Base-by-base conservation (phyloP, 2,329 filamentous ascomycete genomes). In the Onygenales sp. region DNA sequence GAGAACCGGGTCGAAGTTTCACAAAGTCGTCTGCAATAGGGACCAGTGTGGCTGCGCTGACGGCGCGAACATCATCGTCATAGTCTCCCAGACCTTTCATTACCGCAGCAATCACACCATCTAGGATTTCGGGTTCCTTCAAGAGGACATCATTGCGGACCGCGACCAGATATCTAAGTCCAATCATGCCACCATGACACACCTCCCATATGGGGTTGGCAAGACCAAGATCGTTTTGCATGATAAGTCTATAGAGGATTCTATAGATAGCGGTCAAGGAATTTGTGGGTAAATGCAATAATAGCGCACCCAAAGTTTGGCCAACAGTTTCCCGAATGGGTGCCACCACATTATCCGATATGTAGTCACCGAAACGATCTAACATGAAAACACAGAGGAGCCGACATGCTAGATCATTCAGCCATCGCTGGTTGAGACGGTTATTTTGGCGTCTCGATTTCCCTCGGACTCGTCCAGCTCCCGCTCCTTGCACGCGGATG, bases 121-220 rank as follows among this genome's bases (percentile, higher is more conserved):
- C 93, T 68, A 98, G 90, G 68, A 98, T 85, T 49, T 85, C 81
- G 31, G 80, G 81, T 62, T 96, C 87, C 63, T 89, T 81, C 31
- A 97, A 80, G 5, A 98, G 80, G 2, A 98, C 75, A 66, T 97
- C 93, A 62, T 93, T 96, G 49, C 93, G 83, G 37, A 98, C 89
- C 7, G 93, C 93, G 33, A 98, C 93, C 46, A 98, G 82, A 65
- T 98, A 98, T 62, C 92, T 82, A 63, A 98, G 74, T 6, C 93
- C 93, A 46, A 97, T 91, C 93, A 98, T 98, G 57, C 93, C 93
- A 59, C 93, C 93, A 67, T 98, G 94, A 63, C 91, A 95, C 39
- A 96, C 87, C 55, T 95, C 89, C 93, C 93, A 98, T 33, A 90
- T 79, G 11, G 87, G 84, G 34, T 80, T 81, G 27, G 85, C 83